Base-by-base conservation (phyloP, 1,139 yeast species). In the Entelexis paramagnoliae region DNA sequence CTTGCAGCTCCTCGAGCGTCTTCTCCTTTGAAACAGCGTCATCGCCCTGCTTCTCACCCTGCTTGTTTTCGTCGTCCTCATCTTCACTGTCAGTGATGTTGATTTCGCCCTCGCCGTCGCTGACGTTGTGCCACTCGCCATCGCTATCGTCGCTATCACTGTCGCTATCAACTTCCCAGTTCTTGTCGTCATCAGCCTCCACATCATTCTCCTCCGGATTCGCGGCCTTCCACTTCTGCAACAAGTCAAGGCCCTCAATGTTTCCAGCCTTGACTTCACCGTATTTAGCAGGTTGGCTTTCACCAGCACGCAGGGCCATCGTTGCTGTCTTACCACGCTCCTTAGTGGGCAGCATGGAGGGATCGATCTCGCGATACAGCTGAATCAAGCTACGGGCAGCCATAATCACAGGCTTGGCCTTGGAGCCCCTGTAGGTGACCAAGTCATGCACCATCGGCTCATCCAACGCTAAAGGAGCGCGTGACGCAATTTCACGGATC, bases 381-480 rank as follows among this genome's bases (percentile, higher is more conserved):
- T 89, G 71, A 55, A 91, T 80, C 68, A 91, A 76, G n/a, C 93
- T 79, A 63, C 94, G 79, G 2, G 97, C 96, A 41, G 97, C 98
- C 81, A 83, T 84, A 74, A 81, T 80, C 35, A 91, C 98, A 4
- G 95, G 80, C 71, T 93, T 91, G 38, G 96, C 75, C 69, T 91
- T 91, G 33, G 96, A 88, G 3, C 94, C 94, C 67, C 83, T 86
- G 68, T 91, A 91, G 58, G 81, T 95, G 11, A 84, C 77, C 66
- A 91, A 76, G 69, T 91, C 98, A 61, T 88, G 96, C 58, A 91
- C 72, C 54, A 91, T 71, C 1, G 89, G 79, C 50, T 83, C 80
- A 52, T 88, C 96, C 60, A 91, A 87, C 35, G 97, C 95, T 58
- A 91, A 74, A 17, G 98, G 97, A 10, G 95, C 93, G 72, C 98